Evolutionary conservation across 805 yeast genomes (phyloP), one percentile per base, ranked within the genome.

Genomic region (Yueomyces sp.): DNA sequence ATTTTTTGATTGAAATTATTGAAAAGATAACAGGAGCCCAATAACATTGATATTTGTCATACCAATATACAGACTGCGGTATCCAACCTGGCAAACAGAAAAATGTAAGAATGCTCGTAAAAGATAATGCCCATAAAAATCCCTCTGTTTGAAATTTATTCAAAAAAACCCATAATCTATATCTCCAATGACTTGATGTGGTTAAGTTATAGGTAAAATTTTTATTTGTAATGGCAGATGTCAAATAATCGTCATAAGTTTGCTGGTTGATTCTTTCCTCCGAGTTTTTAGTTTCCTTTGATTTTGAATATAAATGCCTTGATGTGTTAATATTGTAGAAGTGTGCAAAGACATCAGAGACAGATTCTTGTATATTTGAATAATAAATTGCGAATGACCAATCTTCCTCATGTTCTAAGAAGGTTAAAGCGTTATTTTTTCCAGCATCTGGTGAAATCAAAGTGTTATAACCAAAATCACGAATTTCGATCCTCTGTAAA

Each of bases 291-390:
- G 7, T 31, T 31, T 7, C 7, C 7, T 31, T 31, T 31, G 11
- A 31, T 8, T 31, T 31, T 3, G 47, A 43, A 43, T 59, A 46
- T 29, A 54, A 52, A 41, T 59, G 62, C 42, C 64, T 61, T 1
- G 76, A 70, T 0, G 74, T 69, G 47, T 69, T 69, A 27, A 66
- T 49, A 45, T 68, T 68, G 50, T 69, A 67, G 3, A 70, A 61
- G 44, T 66, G 59, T 40, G 65, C 69, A 48, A 72, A 70, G 1
- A 71, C 65, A 42, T 68, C 72, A 44, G 67, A 70, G 5, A 72
- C 74, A 41, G 69, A 74, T 12, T 56, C 40, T 44, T 67, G 67
- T 19, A 19, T 1, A 19, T 19, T 19, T 19, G 19, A 19, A 19
- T 19, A 19, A 19, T 19, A 19, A 19, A 19, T 19, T 19, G 19